phyloP scores from a whole-genome alignment of 805 yeast genomes.

The Cyberlindnera euphorbiae region DNA sequence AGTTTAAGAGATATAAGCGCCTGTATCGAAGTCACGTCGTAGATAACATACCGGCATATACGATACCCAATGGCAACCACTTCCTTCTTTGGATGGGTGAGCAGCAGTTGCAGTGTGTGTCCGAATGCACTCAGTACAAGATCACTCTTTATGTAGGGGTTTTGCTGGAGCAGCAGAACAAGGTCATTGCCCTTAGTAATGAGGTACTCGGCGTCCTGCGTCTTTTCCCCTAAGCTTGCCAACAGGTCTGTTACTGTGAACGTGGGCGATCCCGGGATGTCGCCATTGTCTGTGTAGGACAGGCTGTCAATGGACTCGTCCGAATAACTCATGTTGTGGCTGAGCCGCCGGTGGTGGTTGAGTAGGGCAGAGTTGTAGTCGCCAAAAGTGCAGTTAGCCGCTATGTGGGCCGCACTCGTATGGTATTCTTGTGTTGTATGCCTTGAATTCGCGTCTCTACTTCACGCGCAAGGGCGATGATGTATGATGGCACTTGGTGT shows the following conservation, averaged over 20 bases:
- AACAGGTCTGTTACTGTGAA: constrained; percentile 62
- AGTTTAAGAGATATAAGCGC: constrained; percentile 49
- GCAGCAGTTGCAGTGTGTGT: constrained; percentile 52
- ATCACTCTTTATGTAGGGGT: constrained; percentile 61
- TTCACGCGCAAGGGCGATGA: too few relatives aligned
- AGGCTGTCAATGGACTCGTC: constrained; percentile 10
- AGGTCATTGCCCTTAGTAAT: constrained; percentile 64
- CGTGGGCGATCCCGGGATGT: constrained; percentile 38
- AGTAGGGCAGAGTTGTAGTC: background rate
- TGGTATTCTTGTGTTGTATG: too few relatives aligned
- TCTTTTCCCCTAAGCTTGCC: constrained; percentile 49
- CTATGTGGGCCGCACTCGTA: background rate
- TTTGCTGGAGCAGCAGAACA: constrained; percentile 46
- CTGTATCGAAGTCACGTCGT: constrained; percentile 49
- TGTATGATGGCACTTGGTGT: too few relatives aligned
- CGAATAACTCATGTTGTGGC: constrained; percentile 7
- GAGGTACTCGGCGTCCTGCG: constrained; percentile 43
- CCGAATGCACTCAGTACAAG: constrained; percentile 55
- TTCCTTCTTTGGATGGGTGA: constrained; percentile 52
- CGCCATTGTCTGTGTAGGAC: background rate
- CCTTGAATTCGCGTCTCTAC: too few relatives aligned
- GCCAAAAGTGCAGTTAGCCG: too few relatives aligned
- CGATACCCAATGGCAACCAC: constrained; percentile 76
- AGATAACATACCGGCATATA: constrained; percentile 60
- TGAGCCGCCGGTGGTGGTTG: background rate